phyloP scores from a whole-genome alignment of 2,329 filamentous ascomycete species.

The Fusarium sp. region DNA sequence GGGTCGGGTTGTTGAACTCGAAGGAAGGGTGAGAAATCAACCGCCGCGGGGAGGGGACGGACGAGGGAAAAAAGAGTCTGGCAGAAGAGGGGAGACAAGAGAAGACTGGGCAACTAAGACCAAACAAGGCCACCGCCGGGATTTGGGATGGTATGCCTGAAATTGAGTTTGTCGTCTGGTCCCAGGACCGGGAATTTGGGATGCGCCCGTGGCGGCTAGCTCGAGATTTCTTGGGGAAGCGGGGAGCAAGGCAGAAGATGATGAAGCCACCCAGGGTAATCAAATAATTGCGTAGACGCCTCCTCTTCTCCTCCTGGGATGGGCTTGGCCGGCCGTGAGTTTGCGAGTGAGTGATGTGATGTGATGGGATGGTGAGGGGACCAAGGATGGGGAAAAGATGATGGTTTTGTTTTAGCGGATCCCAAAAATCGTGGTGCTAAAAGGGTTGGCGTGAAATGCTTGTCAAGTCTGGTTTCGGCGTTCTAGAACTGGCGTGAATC shows the following conservation, averaged over 20 bases:
- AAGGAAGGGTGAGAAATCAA: conserved; percentile 19
- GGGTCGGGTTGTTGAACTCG: conserved; percentile 20
- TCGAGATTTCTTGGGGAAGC: conserved; percentile 39
- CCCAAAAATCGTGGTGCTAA: conserved; percentile 26
- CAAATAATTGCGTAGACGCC: conserved; percentile 17
- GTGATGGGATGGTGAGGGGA: neutral
- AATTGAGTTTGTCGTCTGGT: conserved; percentile 42
- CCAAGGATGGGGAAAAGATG: conserved; percentile 12
- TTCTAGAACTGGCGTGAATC: conserved; percentile 38
- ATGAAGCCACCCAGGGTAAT: conserved; percentile 19
- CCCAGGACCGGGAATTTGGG: conserved; percentile 42
- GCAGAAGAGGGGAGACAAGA: conserved; percentile 9
- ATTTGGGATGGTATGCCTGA: conserved; percentile 41
- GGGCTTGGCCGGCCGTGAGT: neutral
- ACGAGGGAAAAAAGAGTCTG: conserved; percentile 22
- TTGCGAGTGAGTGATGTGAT: neutral
- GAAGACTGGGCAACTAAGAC: conserved; percentile 25
- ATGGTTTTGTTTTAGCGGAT: conserved; percentile 22
- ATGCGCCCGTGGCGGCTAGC: conserved; percentile 44
- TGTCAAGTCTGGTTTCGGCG: conserved; percentile 27
- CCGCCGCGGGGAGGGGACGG: conserved; percentile 9
- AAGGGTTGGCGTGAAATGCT: conserved; percentile 29
- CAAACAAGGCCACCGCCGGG: conserved; percentile 28
- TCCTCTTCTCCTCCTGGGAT: conserved; percentile 10
- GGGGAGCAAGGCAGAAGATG: conserved; percentile 17